Conservation (phyloP, 1,284 basidiomycete genomes). For the Ceratobasidium sp. region DNA sequence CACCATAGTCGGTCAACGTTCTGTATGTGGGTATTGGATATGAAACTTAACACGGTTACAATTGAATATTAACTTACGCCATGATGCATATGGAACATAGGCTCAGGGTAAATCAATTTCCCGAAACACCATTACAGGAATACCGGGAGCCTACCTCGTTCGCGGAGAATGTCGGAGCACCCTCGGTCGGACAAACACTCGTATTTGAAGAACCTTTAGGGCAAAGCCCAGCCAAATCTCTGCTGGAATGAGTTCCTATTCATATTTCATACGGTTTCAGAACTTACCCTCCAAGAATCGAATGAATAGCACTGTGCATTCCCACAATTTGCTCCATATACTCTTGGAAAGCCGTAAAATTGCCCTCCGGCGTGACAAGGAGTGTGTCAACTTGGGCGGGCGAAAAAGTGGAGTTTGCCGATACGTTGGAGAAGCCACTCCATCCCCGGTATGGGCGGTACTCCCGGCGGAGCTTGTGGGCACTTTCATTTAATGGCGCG, state of each 20-base stretch:
- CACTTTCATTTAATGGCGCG: background rate
- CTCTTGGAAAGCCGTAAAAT: constrained; percentile 19
- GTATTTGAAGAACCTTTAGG: constrained; percentile 19
- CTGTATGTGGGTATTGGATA: background rate
- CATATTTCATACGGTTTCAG: background rate
- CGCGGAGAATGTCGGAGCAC: constrained; percentile 21
- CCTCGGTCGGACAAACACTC: background rate
- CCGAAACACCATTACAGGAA: background rate
- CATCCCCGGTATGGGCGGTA: background rate
- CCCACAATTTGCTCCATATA: constrained; percentile 9
- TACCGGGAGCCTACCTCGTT: constrained; percentile 4
- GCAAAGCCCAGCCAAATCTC: constrained; percentile 5
- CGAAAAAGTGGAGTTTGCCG: constrained; percentile 1
- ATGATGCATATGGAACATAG: constrained; percentile 30
- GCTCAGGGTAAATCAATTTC: background rate
- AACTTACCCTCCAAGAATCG: constrained; percentile 19
- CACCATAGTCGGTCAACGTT: constrained; percentile 29
- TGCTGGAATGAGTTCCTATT: background rate
- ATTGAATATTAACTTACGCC: background rate
- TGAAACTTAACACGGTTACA: background rate
- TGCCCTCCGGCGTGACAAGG: background rate
- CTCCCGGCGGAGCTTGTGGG: constrained; percentile 19
- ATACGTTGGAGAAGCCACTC: background rate
- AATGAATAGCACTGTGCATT: constrained; percentile 23
- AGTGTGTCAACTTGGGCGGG: background rate